Conservation (phyloP, 2,329 filamentous ascomycete species). For the Metarhizium brunneum region DNA sequence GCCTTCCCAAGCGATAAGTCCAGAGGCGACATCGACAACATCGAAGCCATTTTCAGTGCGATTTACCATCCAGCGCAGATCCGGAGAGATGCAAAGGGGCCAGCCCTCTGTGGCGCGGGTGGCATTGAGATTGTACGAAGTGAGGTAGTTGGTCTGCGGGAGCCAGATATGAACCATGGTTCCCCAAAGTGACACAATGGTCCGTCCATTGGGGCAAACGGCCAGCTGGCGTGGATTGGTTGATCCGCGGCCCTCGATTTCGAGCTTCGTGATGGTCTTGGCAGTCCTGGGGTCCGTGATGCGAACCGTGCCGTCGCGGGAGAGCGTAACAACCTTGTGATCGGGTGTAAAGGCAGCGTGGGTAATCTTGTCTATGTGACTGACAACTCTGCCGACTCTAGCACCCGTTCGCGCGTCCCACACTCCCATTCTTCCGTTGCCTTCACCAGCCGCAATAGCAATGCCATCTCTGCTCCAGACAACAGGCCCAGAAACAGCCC, state of each 20-base stretch:
- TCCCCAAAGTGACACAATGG: slow-evolving; percentile 30
- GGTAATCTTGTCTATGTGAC: slow-evolving; percentile 27
- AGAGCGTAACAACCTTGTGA: slow-evolving; percentile 24
- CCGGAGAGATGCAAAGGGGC: slow-evolving; percentile 29
- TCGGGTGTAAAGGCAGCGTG: slow-evolving; percentile 26
- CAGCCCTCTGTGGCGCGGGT: slow-evolving; percentile 28
- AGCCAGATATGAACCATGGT: slow-evolving; percentile 28
- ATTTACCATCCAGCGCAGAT: slow-evolving; percentile 27
- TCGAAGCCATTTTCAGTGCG: slow-evolving; percentile 33
- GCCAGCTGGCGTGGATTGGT: slow-evolving; percentile 22
- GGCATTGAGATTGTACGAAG: slow-evolving; percentile 25
- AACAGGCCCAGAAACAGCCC: slow-evolving; percentile 18
- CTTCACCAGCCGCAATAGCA: slow-evolving; percentile 21
- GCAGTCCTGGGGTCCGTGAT: slow-evolving; percentile 22
- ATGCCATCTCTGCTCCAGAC: slow-evolving; percentile 23
- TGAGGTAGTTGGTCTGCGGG: slow-evolving; percentile 20
- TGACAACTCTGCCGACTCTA: slow-evolving; percentile 20
- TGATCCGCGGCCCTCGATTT: slow-evolving; percentile 18
- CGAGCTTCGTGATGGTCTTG: slow-evolving; percentile 27
- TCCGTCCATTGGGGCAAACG: slow-evolving; percentile 22
- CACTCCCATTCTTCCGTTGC: slow-evolving; percentile 18
- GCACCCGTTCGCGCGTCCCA: slow-evolving; percentile 21
- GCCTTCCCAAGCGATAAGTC: slow-evolving; percentile 20
- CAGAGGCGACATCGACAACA: slow-evolving; percentile 27
- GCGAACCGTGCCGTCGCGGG: slow-evolving; percentile 27